Evolutionary conservation across 257 asterid species (phyloP).

Genomic region (Nicotiana otophora): DNA sequence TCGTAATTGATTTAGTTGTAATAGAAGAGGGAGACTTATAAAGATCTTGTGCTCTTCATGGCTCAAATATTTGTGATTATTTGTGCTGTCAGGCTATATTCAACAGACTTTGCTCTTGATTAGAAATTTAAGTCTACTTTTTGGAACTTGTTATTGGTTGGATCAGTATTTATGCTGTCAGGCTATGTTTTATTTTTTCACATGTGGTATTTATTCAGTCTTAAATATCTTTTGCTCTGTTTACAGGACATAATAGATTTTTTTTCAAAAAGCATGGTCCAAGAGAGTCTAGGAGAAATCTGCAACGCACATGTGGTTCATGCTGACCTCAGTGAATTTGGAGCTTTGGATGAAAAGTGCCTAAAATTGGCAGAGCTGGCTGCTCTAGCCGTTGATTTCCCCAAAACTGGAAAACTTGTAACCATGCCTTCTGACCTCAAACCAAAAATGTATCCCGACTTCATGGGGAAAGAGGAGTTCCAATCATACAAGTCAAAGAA

Average conservation of each 20-base stretch:
- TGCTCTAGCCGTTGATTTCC: conserved; percentile 87
- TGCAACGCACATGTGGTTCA: conserved; percentile 98
- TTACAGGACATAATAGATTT: conserved; percentile 73
- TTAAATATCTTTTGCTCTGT: background rate
- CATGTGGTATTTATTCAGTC: background rate
- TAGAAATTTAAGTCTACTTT: background rate
- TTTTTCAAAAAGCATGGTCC: conserved; percentile 74
- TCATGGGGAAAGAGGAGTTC: conserved; percentile 76
- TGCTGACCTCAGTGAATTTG: conserved; percentile 68
- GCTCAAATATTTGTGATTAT: background rate
- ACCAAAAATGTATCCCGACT: conserved; percentile 83
- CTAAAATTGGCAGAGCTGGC: conserved; percentile 85
- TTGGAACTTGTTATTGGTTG: background rate
- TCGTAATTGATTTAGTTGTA: background rate
- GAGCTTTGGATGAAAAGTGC: conserved; percentile 90
- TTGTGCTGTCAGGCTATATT: background rate
- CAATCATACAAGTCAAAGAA: conserved; percentile 56
- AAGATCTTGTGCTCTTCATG: background rate
- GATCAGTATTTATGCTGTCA: no score
- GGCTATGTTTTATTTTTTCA: background rate
- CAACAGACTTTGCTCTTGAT: background rate
- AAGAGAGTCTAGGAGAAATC: conserved; percentile 74
- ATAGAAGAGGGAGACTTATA: background rate
- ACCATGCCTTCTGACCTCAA: conserved; percentile 49
- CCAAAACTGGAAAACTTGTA: conserved; percentile 80